These are phyloP conservation scores for Cladophialophora exuberans DNA, from an alignment of 2,329 filamentous ascomycete genomes.

Conservation along the genomic window DNA sequence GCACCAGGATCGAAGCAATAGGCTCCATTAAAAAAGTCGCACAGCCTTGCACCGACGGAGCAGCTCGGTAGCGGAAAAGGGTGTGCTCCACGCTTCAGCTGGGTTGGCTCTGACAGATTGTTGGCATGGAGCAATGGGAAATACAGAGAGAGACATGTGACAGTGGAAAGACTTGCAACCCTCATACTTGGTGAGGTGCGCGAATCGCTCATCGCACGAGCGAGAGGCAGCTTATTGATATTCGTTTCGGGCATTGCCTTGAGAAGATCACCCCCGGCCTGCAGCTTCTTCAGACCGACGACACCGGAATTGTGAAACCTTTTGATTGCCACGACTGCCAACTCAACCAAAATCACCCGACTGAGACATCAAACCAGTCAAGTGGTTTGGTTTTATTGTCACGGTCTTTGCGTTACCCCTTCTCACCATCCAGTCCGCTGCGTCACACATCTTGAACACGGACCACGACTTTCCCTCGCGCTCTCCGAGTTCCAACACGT, in stretches of 20 bases:
- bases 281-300: no score
- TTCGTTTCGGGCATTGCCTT: no score
- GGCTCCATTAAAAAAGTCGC: slow-evolving; percentile 18
- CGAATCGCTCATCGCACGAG: neutral
- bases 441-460: slow-evolving; percentile 11
- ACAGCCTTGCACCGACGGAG: slow-evolving; percentile 12
- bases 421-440: no score
- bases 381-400: no score
- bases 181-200: neutral
- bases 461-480: slow-evolving; percentile 19
- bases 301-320: no score
- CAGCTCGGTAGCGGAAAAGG: slow-evolving; percentile 6
- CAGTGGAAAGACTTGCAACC: neutral
- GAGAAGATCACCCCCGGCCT: no score
- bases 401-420: no score
- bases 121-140: neutral
- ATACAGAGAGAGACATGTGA: neutral
- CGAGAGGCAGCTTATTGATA: neutral
- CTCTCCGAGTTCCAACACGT: slow-evolving; percentile 11
- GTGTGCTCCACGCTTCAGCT: neutral
- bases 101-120: neutral
- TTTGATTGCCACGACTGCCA: no score
- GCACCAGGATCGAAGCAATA: slow-evolving; percentile 15
- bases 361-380: no score
- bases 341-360: no score